Evolutionary conservation across 768 basidiomycete genomes (phyloP), one percentile per base, ranked within the genome.

Genomic region (Pulveroboletus frians): DNA sequence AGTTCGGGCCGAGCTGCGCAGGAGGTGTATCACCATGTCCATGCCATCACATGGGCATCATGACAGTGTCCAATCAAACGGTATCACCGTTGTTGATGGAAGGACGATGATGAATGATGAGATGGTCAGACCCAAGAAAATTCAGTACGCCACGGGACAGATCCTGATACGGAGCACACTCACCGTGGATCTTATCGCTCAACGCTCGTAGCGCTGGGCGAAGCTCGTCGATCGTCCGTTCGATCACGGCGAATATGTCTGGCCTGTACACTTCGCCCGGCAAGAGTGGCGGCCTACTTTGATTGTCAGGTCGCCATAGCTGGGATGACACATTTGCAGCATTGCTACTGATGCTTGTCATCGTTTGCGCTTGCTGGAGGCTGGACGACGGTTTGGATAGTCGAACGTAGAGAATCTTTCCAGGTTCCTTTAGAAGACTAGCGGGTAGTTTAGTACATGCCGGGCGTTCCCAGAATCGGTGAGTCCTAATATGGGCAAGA

Each of bases 111-210:
- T 9, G 14, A 14, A 6, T 15, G 7, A 13, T 11, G 38, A 15
- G 14, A 39, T 9, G 27, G 30, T 30, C 29, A 30, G 27, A 43
- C 15, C 1, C 32, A n/a, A 34, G 34, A 34, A n/a, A 34, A 15
- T 9, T n/a, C 34, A n/a, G 15, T 7, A n/a, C 15, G 15, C 15
- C 6, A 15, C 15, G 11, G 11, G 34, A 34, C 34, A 34, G 15
- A 7, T 34, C 34, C 34, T 34, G 34, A 15, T 15, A 8, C 10
- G n/a, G 9, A 17, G 18, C 5, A 34, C 31, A 8, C 47, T 32
- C 57, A 85, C 87, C 77, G 53, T 85, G 85, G 17, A 92, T 87
- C 58, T 85, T 82, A 27, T 86, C 66, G 60, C 86, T 89, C 17
- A 91, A 67, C 31, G 57, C 66, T 46, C 80, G 73, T 45, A 90